These are phyloP conservation scores for Rutstroemia sp. DNA, from an alignment of 2,329 filamentous ascomycete genomes.

Conservation along the genomic window DNA sequence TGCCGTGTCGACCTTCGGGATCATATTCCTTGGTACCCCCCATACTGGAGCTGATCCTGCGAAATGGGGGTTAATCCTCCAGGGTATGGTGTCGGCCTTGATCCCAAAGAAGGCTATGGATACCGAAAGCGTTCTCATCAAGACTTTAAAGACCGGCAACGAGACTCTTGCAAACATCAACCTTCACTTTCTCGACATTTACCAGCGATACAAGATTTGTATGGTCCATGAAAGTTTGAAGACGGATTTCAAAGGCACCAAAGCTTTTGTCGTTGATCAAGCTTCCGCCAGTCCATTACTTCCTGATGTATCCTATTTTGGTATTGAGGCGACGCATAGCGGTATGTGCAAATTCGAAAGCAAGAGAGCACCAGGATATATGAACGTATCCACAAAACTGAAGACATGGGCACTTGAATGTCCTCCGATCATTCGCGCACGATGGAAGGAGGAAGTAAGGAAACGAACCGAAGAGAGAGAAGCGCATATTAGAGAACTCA, in stretches of 20 bases:
- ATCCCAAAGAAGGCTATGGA: constrained; percentile 61
- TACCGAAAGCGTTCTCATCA: constrained; percentile 59
- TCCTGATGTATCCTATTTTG: constrained; percentile 63
- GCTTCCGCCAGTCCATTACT: constrained; percentile 62
- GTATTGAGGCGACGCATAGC: constrained; percentile 67
- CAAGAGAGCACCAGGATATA: constrained; percentile 55
- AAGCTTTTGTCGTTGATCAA: constrained; percentile 59
- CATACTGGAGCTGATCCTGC: constrained; percentile 50
- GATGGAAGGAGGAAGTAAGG: constrained; percentile 22
- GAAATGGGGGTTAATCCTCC: constrained; percentile 59
- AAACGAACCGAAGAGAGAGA: constrained; percentile 19
- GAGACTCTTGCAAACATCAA: constrained; percentile 71
- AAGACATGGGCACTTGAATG: constrained; percentile 24
- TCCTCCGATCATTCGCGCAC: constrained; percentile 15
- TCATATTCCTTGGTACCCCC: constrained; percentile 72
- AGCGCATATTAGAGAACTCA: constrained; percentile 22
- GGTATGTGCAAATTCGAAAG: constrained; percentile 67
- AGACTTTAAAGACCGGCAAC: constrained; percentile 64
- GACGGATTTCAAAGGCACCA: constrained; percentile 59
- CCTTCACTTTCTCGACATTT: constrained; percentile 62
- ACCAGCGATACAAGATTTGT: constrained; percentile 63
- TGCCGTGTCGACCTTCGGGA: constrained; percentile 67
- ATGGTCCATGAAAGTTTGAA: constrained; percentile 72
- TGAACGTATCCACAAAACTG: constrained; percentile 27
- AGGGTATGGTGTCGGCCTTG: constrained; percentile 59